phyloP scores from a whole-genome alignment of 1,284 basidiomycete species.

The Gymnopus androsaceus region DNA sequence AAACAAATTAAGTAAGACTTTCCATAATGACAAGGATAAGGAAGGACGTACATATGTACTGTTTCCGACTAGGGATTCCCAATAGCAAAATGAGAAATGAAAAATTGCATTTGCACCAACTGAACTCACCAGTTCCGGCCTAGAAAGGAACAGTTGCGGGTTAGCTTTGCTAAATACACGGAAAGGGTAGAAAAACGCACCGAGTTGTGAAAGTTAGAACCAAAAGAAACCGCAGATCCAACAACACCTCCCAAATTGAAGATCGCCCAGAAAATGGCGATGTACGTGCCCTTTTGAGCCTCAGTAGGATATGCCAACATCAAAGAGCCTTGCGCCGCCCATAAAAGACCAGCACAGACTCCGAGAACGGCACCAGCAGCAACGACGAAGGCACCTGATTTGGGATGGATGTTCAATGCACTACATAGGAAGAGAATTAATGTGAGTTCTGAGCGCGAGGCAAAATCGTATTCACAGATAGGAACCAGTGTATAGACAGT shows the following conservation, averaged over 20 bases:
- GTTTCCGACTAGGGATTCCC: constrained; percentile 45
- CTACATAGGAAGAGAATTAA: constrained; percentile 34
- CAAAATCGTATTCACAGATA: constrained; percentile 54
- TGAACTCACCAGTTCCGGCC: constrained; percentile 32
- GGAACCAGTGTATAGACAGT: constrained; percentile 73
- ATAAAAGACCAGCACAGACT: constrained; percentile 81
- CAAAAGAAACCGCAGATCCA: constrained; percentile 67
- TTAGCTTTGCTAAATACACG: not conserved
- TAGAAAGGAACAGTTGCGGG: constrained; percentile 9
- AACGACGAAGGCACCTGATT: constrained; percentile 67
- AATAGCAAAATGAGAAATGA: not conserved
- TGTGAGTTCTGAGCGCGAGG: not conserved
- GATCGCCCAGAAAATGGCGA: constrained; percentile 77
- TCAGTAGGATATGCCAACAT: constrained; percentile 85
- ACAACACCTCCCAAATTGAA: constrained; percentile 76
- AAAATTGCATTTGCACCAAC: not conserved
- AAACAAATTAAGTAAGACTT: constrained; percentile 1
- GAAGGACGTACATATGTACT: constrained; percentile 58
- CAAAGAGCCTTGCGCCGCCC: constrained; percentile 83
- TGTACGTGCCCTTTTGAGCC: constrained; percentile 75
- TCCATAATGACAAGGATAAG: not conserved
- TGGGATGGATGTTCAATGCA: constrained; percentile 65
- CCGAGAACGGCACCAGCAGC: constrained; percentile 81
- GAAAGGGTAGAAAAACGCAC: constrained; percentile 29
- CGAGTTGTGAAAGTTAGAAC: constrained; percentile 51